A percentile compares a stretch with the other conserved stretches of the same genome.
Conservation (phyloP, 331 rosid genomes). For the Acacia pycnantha region DNA sequence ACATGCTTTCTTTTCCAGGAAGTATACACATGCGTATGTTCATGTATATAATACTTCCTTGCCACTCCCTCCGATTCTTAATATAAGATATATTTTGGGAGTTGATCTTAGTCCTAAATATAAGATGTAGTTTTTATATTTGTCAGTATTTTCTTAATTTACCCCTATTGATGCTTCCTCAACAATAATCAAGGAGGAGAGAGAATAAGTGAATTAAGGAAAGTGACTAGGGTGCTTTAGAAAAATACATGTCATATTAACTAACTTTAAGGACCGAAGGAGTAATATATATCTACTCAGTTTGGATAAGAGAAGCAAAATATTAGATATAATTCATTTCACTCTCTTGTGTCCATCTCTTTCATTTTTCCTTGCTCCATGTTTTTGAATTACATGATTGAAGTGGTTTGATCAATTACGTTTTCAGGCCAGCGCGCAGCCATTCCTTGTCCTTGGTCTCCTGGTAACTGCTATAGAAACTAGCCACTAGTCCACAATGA, state of each 20-base stretch:
- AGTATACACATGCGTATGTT: neutral
- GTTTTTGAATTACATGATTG: neutral
- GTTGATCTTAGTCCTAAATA: too few relatives aligned
- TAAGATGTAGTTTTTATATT: too few relatives aligned
- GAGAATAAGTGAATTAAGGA: too few relatives aligned
- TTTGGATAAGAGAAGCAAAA: neutral
- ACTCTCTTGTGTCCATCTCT: neutral
- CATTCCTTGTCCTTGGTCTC: constrained; percentile 73
- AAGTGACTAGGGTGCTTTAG: too few relatives aligned
- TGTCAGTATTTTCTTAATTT: too few relatives aligned
- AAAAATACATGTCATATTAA: too few relatives aligned
- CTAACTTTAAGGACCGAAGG: too few relatives aligned
- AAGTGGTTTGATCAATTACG: neutral
- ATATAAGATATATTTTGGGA: too few relatives aligned
- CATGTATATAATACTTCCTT: neutral
- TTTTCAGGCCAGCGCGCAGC: constrained; percentile 77
- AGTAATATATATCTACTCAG: neutral
- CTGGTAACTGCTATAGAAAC: constrained; percentile 68
- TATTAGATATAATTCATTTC: neutral
- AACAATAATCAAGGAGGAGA: too few relatives aligned
- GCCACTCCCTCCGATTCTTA: neutral
- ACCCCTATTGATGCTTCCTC: too few relatives aligned
- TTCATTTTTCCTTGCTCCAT: neutral
- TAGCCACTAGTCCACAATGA: constrained; percentile 43
- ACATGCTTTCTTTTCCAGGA: neutral